Base-by-base conservation (phyloP, 164 flowering plant genomes). In the Brasenia schreberi region DNA sequence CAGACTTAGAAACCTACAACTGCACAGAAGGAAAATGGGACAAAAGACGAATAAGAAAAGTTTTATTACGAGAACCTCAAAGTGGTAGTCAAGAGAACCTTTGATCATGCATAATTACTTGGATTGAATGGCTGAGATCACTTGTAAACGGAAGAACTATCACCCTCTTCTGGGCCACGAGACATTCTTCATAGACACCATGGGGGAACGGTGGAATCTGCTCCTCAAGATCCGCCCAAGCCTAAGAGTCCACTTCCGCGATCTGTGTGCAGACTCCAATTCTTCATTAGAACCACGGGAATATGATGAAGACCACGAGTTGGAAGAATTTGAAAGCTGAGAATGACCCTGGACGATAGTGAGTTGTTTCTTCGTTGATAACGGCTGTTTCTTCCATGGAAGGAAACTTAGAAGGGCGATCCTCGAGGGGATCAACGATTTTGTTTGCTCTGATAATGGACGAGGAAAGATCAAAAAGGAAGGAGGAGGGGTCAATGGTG, bases 401-500 rank as follows among this genome's bases (percentile, higher is more conserved):
- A 0, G 74, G 65, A 58, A 63, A 33, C 18, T 45, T 7, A 17
- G 78, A 14, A 62, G 70, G 66, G 59, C 62, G 68, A 23, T 23
- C 27, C 27, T 23, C 27, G 27, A 23, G 14, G 7, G 11, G 14
- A 2, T 45, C 14, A 1, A 12, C 67, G 68, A 65, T 70, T 61
- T 67, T 33, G 78, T 45, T 19, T 19, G 19, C 60, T 77, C 78
- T 42, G 68, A 75, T 6, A 0, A 39, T 59, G 78, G 61, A 6
- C 67, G 65, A 39, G 65, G 68, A 39, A 64, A 65, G 12, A 60
- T 23, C 27, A 23, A 66, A 73, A 73, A 85, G 5, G 93, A 81
- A 59, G 93, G 93, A 64, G 90, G 93, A n/a, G 93, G 93, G 14
- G 90, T 84, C 61, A 85, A 83, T 60, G 90, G 93, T 66, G 85